These are phyloP conservation scores for Intubia oerlemansii DNA, from an alignment of 2,329 filamentous ascomycete genomes.

Conservation along the genomic window DNA sequence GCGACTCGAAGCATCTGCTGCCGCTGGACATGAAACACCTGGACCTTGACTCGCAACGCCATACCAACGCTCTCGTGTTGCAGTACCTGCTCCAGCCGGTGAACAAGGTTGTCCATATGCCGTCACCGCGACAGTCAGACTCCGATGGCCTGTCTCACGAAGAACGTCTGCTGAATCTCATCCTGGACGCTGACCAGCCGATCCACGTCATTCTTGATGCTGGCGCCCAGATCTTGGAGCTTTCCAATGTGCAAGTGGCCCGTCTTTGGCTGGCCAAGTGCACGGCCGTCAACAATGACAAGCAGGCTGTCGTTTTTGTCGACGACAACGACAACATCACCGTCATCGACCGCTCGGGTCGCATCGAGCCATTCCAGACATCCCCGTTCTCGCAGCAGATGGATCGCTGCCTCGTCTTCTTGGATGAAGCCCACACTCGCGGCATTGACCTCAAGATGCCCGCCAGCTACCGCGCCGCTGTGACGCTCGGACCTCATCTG, in stretches of 20 bases:
- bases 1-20: slow-evolving; percentile 36
- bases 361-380: slow-evolving; percentile 25
- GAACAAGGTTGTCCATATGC: slow-evolving; percentile 20
- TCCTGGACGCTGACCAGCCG: slow-evolving; percentile 16
- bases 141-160: too few species aligned
- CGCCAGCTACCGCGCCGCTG: slow-evolving; percentile 33
- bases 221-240: slow-evolving; percentile 46
- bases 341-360: slow-evolving; percentile 26
- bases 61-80: slow-evolving; percentile 49
- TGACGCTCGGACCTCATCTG: slow-evolving; percentile 42
- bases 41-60: slow-evolving; percentile 29
- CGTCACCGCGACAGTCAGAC: too few species aligned
- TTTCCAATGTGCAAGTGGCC: slow-evolving; percentile 33
- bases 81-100: slow-evolving; percentile 31
- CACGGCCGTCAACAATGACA: too few species aligned
- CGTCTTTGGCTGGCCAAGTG: slow-evolving; percentile 26
- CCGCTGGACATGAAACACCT: slow-evolving; percentile 33
- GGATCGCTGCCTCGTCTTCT: slow-evolving; percentile 39
- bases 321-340: slow-evolving; percentile 29
- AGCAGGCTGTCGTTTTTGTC: slow-evolving; percentile 34
- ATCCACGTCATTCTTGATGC: slow-evolving; percentile 46
- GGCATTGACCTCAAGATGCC: slow-evolving; percentile 49
- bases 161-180: slow-evolving; percentile 20
- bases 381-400: slow-evolving; percentile 37
- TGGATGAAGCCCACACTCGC: slow-evolving; percentile 50